These are phyloP conservation scores for Tinospora cordifolia DNA, from an alignment of 164 flowering plant genomes.

Conservation along the genomic window DNA sequence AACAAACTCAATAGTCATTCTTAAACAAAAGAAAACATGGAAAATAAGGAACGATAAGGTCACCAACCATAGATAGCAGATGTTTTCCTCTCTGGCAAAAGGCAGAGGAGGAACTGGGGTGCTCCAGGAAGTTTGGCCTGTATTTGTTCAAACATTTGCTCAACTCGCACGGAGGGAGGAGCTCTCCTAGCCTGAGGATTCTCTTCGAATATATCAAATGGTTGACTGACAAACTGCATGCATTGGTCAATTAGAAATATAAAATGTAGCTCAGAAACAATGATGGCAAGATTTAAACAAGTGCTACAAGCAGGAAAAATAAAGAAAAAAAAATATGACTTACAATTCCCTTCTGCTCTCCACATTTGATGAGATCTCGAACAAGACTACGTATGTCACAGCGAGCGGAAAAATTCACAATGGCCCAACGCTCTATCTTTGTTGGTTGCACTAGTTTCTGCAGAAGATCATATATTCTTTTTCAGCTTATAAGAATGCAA, in stretches of 20 bases:
- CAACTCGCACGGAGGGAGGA: conserved; percentile 54
- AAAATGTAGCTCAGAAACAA: not conserved
- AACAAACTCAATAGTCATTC: no score
- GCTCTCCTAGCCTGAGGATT: conserved; percentile 38
- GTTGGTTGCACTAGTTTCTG: conserved; percentile 64
- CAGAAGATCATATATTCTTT: not conserved
- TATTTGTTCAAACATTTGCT: conserved; percentile 59
- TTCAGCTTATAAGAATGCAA: not conserved
- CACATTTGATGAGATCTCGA: conserved; percentile 57
- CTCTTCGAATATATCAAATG: conserved; percentile 65
- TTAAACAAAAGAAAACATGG: no score
- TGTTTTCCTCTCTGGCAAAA: conserved; percentile 65
- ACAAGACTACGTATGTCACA: conserved; percentile 47
- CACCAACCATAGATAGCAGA: conserved; percentile 78
- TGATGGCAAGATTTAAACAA: not conserved
- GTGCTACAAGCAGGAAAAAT: not conserved
- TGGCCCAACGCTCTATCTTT: conserved; percentile 64
- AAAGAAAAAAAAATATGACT: conserved; percentile 13
- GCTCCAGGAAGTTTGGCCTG: conserved; percentile 40
- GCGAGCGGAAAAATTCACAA: conserved; percentile 81
- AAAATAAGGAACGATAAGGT: no score
- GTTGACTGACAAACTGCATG: conserved; percentile 58
- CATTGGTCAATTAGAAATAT: no score
- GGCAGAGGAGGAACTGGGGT: conserved; percentile 67
- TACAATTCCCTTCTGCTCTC: conserved; percentile 64